Evolutionary conservation across 73 alveolate genomes (phyloP).

Genomic region (Tetrahymena thermophila): DNA sequence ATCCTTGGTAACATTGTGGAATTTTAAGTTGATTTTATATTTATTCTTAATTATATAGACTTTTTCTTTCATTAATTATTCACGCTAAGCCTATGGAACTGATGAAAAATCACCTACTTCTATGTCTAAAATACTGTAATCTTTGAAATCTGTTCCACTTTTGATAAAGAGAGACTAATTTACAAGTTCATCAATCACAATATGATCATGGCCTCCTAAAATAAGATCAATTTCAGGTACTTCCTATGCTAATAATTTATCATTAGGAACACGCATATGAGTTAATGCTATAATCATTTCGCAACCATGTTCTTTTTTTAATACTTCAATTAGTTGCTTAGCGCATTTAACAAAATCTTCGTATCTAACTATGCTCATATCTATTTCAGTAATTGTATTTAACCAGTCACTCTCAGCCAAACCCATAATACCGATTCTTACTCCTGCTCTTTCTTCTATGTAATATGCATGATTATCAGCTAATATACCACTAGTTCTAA

Average conservation of each 20-base stretch:
- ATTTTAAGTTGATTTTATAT: neutral
- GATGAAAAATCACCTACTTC: conserved; percentile 12
- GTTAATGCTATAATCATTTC: conserved; percentile 74
- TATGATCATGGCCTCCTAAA: conserved; percentile 77
- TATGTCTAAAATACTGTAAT: conserved; percentile 20
- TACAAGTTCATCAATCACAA: conserved; percentile 8
- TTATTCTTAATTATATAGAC: neutral
- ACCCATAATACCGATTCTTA: conserved; percentile 61
- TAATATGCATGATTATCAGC: conserved; percentile 46
- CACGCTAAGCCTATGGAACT: neutral
- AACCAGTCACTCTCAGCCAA: conserved; percentile 74
- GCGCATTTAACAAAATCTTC: conserved; percentile 40
- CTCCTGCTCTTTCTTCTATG: conserved; percentile 31
- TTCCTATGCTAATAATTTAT: conserved; percentile 34
- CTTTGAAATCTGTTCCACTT: conserved; percentile 62
- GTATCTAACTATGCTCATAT: conserved; percentile 31
- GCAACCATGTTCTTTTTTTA: conserved; percentile 51
- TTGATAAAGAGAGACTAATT: conserved; percentile 38
- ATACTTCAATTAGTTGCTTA: neutral
- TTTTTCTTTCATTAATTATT: neutral
- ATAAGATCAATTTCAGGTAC: conserved; percentile 50
- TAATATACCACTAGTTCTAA: conserved; percentile 37
- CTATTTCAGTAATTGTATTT: conserved; percentile 41
- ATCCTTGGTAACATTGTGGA: neutral
- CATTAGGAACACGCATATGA: conserved; percentile 70